Conservation (phyloP, 176 grass and related monocot species). For the Bolboschoenus planiculmis region DNA sequence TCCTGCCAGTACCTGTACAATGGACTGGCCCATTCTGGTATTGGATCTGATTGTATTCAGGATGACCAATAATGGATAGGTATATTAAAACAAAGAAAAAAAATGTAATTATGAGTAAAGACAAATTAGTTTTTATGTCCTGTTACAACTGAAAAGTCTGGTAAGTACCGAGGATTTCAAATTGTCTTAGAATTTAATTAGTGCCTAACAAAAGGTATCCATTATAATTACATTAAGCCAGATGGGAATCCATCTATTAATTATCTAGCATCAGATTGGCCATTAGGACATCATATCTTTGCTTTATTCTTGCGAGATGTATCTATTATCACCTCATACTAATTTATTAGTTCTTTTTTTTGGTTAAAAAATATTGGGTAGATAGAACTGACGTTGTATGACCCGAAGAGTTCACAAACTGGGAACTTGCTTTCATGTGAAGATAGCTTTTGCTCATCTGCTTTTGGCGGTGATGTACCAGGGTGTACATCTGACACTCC, state of each 20-base stretch:
- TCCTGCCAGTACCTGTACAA: not conserved
- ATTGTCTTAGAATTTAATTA: not conserved
- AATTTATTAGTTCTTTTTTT: constrained; percentile 12
- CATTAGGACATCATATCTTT: not conserved
- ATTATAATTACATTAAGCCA: not conserved
- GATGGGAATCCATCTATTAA: not conserved
- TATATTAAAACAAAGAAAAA: not conserved
- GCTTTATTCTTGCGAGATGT: not conserved
- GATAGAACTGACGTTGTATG: constrained; percentile 82
- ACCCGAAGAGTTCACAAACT: constrained; percentile 49
- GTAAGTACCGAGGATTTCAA: not conserved
- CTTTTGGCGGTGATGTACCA: constrained; percentile 18
- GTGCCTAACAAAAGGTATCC: not conserved
- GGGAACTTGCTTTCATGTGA: constrained; percentile 44
- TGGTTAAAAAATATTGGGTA: constrained; percentile 1
- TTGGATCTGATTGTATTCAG: not conserved
- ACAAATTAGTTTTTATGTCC: not conserved
- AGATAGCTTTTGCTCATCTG: constrained; percentile 47
- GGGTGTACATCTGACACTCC: constrained; percentile 25
- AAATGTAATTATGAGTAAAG: not conserved
- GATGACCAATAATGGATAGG: not conserved
- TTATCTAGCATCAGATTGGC: not conserved
- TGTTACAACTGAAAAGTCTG: not conserved
- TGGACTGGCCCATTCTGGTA: not conserved
- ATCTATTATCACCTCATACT: not conserved